Evolutionary conservation across 257 asterid species (phyloP).

Genomic region (Paulownia fortunei): DNA sequence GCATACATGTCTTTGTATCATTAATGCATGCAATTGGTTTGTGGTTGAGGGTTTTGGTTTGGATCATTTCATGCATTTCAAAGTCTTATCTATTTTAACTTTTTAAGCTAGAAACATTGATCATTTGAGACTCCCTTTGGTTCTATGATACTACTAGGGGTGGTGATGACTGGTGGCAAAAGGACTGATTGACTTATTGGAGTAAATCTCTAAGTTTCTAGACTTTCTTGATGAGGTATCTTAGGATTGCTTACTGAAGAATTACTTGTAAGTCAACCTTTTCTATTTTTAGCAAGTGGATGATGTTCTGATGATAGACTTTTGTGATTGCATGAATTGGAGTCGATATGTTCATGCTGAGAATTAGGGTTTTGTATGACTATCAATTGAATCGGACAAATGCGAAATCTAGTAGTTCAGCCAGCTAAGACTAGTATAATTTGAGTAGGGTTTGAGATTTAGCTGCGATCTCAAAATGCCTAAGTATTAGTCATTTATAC

Average conservation of each 20-base stretch:
- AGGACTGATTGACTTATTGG: not conserved
- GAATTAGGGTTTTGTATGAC: no score
- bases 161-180: not conserved
- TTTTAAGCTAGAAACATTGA: not conserved
- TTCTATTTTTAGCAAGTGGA: slow-evolving; percentile 25
- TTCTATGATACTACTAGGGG: not conserved
- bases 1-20: not conserved
- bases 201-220: not conserved
- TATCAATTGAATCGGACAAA: no score
- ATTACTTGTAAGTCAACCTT: not conserved
- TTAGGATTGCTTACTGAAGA: not conserved
- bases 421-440: no score
- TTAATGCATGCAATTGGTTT: slow-evolving; percentile 32
- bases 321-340: not conserved
- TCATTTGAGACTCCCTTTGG: not conserved
- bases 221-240: not conserved
- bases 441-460: no score
- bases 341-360: not conserved
- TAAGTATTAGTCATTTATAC: no score
- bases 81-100: not conserved
- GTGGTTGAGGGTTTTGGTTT: slow-evolving; percentile 39
- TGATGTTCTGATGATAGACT: slow-evolving; percentile 15
- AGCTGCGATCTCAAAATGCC: no score
- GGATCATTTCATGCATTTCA: slow-evolving; percentile 23
- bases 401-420: no score